Evolutionary conservation across 495 filamentous ascomycete species (phyloP), one percentile per base, ranked within the genome.

Genomic region (Tetracladium setigerum): DNA sequence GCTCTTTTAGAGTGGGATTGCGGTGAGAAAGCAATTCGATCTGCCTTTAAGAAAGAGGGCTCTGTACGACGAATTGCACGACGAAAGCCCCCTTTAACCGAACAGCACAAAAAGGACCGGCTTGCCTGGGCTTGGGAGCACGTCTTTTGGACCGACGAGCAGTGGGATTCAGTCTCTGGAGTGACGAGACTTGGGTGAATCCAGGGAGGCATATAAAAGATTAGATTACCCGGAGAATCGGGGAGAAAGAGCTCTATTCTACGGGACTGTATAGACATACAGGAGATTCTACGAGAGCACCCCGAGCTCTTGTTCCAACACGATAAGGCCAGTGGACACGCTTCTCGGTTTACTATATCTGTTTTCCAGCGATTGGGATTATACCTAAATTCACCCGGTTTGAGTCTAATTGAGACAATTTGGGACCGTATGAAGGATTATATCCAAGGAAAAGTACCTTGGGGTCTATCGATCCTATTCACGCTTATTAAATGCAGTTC

Each of bases 141-240:
- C 33, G 10, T 45, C 3, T 7, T 52, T 31, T 66, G 31, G 57
- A 58, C 55, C 13, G 24, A 47, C 19, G 39, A 60, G 24, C 31
- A 61, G 50, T 67, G 46, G 60, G 41, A 39, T 35, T 41, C 40
- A n/a, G 53, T 63, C 16, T 65, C 16, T 65, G 46, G 61, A 58
- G 47, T 24, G 48, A 67, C 47, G 53, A 67, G 37, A 65, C 56
- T 7, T 67, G 51, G 62, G 47, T 60, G 15, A 16, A 46, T 42
- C 41, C 37, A 40, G 38, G 47, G n/a, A 41, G 33, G 7, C 30
- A 47, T 47, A 41, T 4, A 14, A 38, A 22, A 6, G 14, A 15
- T 12, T 46, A 32, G 3, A 17, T 46, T 13, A 52, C 36, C 1
- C 6, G 49, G 12, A 31, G 34, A 16, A 18, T 14, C 12, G 32